Conservation (phyloP, 2,329 filamentous ascomycete genomes). For the Cercospora sesami region DNA sequence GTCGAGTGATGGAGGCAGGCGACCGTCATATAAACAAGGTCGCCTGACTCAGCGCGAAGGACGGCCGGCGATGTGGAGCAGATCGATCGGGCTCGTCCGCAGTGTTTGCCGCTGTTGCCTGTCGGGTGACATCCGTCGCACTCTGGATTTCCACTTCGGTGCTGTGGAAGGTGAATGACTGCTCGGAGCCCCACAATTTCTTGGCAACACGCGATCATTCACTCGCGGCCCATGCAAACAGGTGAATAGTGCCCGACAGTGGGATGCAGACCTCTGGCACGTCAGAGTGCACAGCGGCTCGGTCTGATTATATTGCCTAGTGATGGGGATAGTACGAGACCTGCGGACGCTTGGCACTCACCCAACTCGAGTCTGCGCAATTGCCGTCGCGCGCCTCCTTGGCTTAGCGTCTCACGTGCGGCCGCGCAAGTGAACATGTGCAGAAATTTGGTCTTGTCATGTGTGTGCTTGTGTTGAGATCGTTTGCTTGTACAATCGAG, state of each 20-base stretch:
- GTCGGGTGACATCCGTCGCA: background rate
- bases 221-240: background rate
- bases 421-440: conserved; percentile 4
- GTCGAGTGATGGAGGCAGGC: background rate
- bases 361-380: conserved; percentile 1
- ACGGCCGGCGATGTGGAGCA: background rate
- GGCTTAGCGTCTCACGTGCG: conserved; percentile 2
- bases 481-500: background rate
- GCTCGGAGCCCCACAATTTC: background rate
- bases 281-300: background rate
- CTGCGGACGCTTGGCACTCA: background rate
- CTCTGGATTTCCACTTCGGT: background rate
- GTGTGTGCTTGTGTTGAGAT: background rate
- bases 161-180: background rate
- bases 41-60: background rate
- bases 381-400: conserved; percentile 3
- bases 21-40: background rate
- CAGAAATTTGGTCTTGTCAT: background rate
- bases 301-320: background rate
- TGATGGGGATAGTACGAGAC: background rate
- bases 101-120: background rate
- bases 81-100: background rate
- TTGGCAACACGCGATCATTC: background rate
- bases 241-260: background rate
- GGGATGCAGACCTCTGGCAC: background rate